Conservation (phyloP, 352 stramenopile genomes). For the Phytophthora meadii region DNA sequence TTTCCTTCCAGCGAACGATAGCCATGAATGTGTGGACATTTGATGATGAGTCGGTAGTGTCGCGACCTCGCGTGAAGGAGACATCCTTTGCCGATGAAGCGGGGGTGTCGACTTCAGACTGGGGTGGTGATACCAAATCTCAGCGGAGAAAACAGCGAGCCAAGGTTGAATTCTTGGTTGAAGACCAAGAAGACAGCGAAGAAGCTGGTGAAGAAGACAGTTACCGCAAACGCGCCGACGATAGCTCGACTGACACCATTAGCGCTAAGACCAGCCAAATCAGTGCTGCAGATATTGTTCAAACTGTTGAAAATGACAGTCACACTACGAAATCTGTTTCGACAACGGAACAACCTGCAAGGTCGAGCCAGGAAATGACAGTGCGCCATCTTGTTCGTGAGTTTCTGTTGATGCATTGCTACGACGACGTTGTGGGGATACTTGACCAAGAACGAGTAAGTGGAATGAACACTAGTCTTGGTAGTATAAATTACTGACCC, state of each 20-base stretch:
- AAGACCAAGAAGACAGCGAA: slow-evolving; percentile 26
- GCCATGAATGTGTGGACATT: slow-evolving; percentile 37
- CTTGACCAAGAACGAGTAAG: slow-evolving; percentile 55
- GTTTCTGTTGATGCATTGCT: slow-evolving; percentile 57
- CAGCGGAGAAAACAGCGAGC: slow-evolving; percentile 27
- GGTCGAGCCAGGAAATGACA: slow-evolving; percentile 32
- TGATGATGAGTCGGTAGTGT: slow-evolving; percentile 21
- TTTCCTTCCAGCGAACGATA: slow-evolving; percentile 12
- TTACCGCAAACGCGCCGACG: slow-evolving; percentile 5
- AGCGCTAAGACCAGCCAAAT: slow-evolving; percentile 41
- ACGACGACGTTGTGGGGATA: slow-evolving; percentile 43
- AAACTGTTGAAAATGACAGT: slow-evolving; percentile 4
- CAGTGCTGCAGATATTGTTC: slow-evolving; percentile 31
- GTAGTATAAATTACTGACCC: slow-evolving; percentile 5
- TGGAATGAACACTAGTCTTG: background rate
- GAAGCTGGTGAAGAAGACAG: slow-evolving; percentile 14
- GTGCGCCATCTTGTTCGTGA: slow-evolving; percentile 69
- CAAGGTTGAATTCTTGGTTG: slow-evolving; percentile 35
- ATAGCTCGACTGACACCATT: background rate
- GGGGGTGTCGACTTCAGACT: slow-evolving; percentile 19
- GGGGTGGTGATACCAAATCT: slow-evolving; percentile 8
- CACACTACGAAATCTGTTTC: background rate
- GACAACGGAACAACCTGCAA: background rate
- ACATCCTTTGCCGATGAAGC: slow-evolving; percentile 19
- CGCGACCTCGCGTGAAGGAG: slow-evolving; percentile 20